Base-by-base conservation (phyloP, 148 eudicot species). In the Rhododendron williamsianum region DNA sequence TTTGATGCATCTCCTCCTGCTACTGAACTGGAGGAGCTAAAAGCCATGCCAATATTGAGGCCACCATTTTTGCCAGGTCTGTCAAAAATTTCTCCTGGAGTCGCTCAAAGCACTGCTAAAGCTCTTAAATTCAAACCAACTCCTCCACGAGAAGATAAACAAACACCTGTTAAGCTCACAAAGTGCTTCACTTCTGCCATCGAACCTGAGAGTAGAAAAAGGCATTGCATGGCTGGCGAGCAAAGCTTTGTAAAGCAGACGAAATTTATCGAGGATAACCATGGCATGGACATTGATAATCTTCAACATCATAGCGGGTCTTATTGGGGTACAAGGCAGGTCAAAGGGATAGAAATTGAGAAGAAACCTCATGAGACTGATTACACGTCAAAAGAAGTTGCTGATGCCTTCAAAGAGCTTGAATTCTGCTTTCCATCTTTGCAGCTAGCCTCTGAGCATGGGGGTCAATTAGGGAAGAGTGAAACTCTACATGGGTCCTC, bases 351-450 rank as follows among this genome's bases (percentile, higher is more conserved):
- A 36, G 81, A 78, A 30, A 56, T 36, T 54, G 51, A 74, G 21
- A 52, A 81, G 81, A 78, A 84, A 81, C 79, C 87, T 51, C 49
- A 71, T 8, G 65, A 82, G 83, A 38, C 56, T 30, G 86, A 87
- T 86, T 82, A 35, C 30, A 43, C 87, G 65, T 84, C 91, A 38
- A 87, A 88, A 79, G 90, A 89, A 87, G 88, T 90, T 82, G 89
- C 88, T 86, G 88, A 91, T 54, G 90, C 89, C 67, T 86, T 93
- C 79, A 79, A 76, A 78, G 90, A 88, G 71, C 74, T 93, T 18
- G 92, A 92, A 84, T 87, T 89, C 60, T 81, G 90, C 35, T 87
- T 92, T 80, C 86, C 87, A 18, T 76, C 91, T 85, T 89, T 89
- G 54, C 88, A 89, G 27, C 87, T 71, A 35, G 82, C 87, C 48